Base-by-base conservation (phyloP, 2,329 filamentous ascomycete genomes). In the Diaporthe velutina region DNA sequence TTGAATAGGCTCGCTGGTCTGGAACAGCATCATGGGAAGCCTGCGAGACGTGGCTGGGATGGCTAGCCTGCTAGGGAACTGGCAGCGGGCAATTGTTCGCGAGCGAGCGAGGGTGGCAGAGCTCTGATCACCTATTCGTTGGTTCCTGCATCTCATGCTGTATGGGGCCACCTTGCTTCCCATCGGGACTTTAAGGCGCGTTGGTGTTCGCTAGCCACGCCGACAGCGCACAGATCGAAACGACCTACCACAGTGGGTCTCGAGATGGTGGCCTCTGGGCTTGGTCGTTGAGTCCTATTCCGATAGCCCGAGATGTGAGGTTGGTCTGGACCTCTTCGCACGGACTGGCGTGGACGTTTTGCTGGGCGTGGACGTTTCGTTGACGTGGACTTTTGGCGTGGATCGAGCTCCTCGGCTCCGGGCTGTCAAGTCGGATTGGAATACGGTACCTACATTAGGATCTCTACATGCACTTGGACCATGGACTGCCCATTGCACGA, bases 261-360 rank as follows among this genome's bases (percentile, higher is more conserved):
- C 33, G 45, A 38, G 64, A 50, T 67, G 64, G n/a, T 35, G 30
- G 22, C 22, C 4, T 45, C 61, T 38, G 61, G 61, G 6, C 61
- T 17, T 38, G 7, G 12, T 25, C 8, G n/a, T 19, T 13, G 42
- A 22, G 28, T 10, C 64, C n/a, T 54, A 30, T 28, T 30, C 48
- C 64, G 48, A 40, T 28, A 48, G 30, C 33, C 13, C 33, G 33
- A 40, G 33, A 40, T 38, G 48, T 40, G 64, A 28, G 30, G 45
- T n/a, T 38, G 30, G 45, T n/a, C 64, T 68, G 33, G 45, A 19
- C 64, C 22, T 33, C 38, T 12, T 54, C 33, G 64, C 64, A 68
- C 64, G 48, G 48, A 28, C 33, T 40, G 48, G 45, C 35, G 57
- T 60, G 19, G 50, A 54, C 50, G 50, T 54, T 28, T 54, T 52